Conservation (phyloP, 2,329 filamentous ascomycete species). For the Verticillium albo-atrum region DNA sequence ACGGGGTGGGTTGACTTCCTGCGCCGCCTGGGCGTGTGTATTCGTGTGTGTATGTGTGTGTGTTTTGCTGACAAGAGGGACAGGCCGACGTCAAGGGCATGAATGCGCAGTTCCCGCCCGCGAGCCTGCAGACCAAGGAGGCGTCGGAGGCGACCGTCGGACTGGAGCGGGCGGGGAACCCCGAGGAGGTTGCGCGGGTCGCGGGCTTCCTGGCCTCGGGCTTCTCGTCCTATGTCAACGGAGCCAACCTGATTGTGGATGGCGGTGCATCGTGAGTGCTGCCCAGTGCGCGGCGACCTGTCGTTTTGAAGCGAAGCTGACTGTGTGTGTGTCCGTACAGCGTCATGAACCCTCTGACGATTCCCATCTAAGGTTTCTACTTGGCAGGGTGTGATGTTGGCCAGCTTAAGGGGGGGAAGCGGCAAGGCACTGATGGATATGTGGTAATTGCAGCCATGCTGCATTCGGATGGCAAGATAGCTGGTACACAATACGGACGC, state of each 20-base stretch:
- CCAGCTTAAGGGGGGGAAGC: too few species aligned
- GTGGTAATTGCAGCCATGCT: too few species aligned
- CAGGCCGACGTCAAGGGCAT: conserved; percentile 45
- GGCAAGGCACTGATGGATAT: too few species aligned
- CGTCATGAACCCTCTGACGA: conserved; percentile 35
- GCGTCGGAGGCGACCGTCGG: conserved; percentile 47
- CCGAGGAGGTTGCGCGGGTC: conserved; percentile 55
- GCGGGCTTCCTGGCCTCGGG: conserved; percentile 59
- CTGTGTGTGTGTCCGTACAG: conserved; percentile 14
- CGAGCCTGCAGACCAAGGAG: conserved; percentile 45
- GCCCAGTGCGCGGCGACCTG: too few species aligned
- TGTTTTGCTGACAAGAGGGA: background rate
- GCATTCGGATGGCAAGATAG: too few species aligned
- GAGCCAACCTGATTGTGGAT: conserved; percentile 58
- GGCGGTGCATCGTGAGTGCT: conserved; percentile 43
- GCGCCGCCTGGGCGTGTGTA: background rate
- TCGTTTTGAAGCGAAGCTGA: conserved; percentile 10
- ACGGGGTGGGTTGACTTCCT: conserved; percentile 26
- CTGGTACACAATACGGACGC: too few species aligned
- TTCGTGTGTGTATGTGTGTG: background rate
- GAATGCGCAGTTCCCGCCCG: conserved; percentile 50
- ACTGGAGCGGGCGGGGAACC: conserved; percentile 51
- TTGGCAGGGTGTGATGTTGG: background rate
- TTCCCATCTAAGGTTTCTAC: conserved; percentile 27
- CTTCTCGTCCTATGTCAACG: conserved; percentile 59